Conservation (phyloP, 306 rosid species). For the Sechiopsis laciniata region DNA sequence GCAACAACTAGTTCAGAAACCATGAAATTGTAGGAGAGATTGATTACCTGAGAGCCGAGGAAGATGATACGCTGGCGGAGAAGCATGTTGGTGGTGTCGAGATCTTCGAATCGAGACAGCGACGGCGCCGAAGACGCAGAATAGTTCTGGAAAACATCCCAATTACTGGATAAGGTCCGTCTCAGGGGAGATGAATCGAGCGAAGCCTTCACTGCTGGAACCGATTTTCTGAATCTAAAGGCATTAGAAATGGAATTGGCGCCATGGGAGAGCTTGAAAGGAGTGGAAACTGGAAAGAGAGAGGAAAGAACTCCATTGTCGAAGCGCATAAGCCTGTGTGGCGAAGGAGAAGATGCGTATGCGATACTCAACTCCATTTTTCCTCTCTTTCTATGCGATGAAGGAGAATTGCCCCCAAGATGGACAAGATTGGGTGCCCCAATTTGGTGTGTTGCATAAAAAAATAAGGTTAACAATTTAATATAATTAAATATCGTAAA, state of each 20-base stretch:
- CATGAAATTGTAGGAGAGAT: constrained; percentile 1
- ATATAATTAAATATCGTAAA: too few relatives aligned
- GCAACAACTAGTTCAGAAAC: background rate
- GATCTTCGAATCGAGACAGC: constrained; percentile 72
- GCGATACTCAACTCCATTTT: constrained; percentile 47
- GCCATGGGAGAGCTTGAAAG: constrained; percentile 16
- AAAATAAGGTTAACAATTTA: too few relatives aligned
- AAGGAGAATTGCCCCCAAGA: background rate
- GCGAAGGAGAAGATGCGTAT: constrained; percentile 43
- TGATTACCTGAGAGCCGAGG: constrained; percentile 84
- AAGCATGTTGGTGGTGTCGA: constrained; percentile 82
- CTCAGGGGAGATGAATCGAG: constrained; percentile 27
- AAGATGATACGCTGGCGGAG: constrained; percentile 90
- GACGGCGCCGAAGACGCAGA: constrained; percentile 43
- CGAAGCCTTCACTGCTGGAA: constrained; percentile 33
- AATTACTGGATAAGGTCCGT: constrained; percentile 54
- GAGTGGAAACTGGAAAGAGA: constrained; percentile 31
- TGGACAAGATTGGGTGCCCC: background rate
- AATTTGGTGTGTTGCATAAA: too few relatives aligned
- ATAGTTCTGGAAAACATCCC: constrained; percentile 41
- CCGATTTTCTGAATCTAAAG: constrained; percentile 27
- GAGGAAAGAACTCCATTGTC: constrained; percentile 36
- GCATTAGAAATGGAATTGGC: background rate
- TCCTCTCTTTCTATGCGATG: background rate
- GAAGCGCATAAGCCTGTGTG: constrained; percentile 35